Evolutionary conservation across 352 stramenopile species (phyloP), one percentile per base, ranked within the genome.

Genomic region (Phytophthora sp.): DNA sequence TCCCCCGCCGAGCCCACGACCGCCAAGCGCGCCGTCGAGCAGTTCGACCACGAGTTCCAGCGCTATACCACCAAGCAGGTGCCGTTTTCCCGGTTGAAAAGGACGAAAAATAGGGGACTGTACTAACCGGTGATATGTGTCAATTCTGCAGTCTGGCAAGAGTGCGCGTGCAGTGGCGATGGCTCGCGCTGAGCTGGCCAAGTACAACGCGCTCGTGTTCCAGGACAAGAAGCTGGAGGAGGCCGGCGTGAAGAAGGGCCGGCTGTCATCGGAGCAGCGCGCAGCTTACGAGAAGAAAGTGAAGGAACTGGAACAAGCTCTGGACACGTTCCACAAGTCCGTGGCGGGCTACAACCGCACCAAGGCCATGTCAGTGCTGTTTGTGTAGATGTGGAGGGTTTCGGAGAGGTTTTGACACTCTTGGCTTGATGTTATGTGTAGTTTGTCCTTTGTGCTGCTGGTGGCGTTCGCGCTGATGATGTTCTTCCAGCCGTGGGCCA

Each of bases 31-130:
- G 74, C 82, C 1, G 77, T 79, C 18, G 83, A 94, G 32, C 84
- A 94, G 67, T 95, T 93, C 60, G 87, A 95, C 64, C 74, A 84
- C 15, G 87, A 95, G 69, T 95, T 95, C 65, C 82, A 90, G 65
- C 81, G 82, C 45, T 95, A 95, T 66, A 93, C 86, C 48, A 93
- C 77, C 64, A 92, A 92, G 55, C 82, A 94, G 49, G 85, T 92
- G 35, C 30, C n/a, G n/a, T n/a, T n/a, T 62, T 39, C 10, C 24
- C 12, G 2, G 9, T 35, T 17, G 35, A 23, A 12, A 15, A 26
- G 23, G 35, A n/a, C n/a, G n/a, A n/a, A n/a, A n/a, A n/a, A n/a
- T n/a, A n/a, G n/a, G n/a, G n/a, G n/a, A n/a, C n/a, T n/a, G n/a
- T n/a, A n/a, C n/a, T n/a, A n/a, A n/a, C n/a, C n/a, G n/a, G n/a